Base-by-base conservation (phyloP, 495 filamentous ascomycete species). In the Aspergillus bertholletiae region DNA sequence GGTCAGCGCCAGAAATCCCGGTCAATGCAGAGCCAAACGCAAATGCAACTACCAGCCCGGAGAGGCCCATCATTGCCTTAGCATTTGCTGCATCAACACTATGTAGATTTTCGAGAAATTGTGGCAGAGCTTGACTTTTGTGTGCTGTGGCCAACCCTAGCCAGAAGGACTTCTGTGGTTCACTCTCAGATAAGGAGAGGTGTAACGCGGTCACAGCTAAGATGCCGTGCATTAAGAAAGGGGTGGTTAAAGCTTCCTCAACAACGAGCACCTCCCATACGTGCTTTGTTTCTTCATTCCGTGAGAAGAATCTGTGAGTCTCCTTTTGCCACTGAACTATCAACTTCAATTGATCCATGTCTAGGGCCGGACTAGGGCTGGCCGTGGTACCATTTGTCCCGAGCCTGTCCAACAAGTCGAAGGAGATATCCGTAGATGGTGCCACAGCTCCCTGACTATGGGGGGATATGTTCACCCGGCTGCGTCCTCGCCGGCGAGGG, bases 181-280 rank as follows among this genome's bases (percentile, higher is more conserved):
- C 53, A 18, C 40, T 7, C n/a, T 58, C 54, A 7, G 57, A 51
- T 1, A 66, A 57, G 5, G 66, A 59, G 15, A 74, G 55, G 34
- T 75, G 73, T 7, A 75, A 45, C 9, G 73, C 65, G 0, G 73
- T 65, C 4, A 74, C 44, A 3, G 66, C 73, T 20, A 75, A 59
- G 7, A 75, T 65, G 0, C 63, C 61, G 28, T 75, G 73, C 61
- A 75, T 68, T 0, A 67, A 48, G 30, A 67, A 71, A 5, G 64
- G 62, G 7, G 66, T 46, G 15, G 62, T 50, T 7, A 74, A 59
- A 9, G 71, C 74, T 46, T 75, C 57, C 23, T 70, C 55, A 5
- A 74, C 66, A 7, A 76, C 59, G 4, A 53, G 30, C 15, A 57
- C 47, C 18, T 67, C 54, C 74, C 74, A 78, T 1, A 65, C 37